These are phyloP conservation scores for Pseudonitzschia multiseries DNA, from an alignment of 108 stramenopile species.

Conservation along the genomic window DNA sequence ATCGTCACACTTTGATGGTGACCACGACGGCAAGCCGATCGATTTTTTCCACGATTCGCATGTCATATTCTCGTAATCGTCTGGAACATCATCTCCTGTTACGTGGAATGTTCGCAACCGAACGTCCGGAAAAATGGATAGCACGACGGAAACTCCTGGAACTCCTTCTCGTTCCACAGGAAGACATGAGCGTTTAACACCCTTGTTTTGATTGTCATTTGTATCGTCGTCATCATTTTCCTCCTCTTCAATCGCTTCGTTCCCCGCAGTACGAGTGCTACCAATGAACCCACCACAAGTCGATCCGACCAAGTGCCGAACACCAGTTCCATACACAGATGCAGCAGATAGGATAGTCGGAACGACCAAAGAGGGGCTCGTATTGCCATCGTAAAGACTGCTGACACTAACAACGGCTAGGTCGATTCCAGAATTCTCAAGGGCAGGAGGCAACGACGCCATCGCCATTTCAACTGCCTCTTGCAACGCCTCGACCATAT, in stretches of 20 bases:
- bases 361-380: constrained; percentile 39
- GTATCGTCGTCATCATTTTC: constrained; percentile 8
- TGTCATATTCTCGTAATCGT: constrained; percentile 42
- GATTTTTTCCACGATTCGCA: constrained; percentile 41
- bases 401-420: constrained; percentile 64
- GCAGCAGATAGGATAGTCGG: constrained; percentile 48
- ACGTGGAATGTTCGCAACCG: constrained; percentile 62
- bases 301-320: constrained; percentile 66
- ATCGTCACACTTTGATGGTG: not conserved
- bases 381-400: constrained; percentile 65
- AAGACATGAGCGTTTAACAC: constrained; percentile 19
- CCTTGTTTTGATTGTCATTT: not conserved
- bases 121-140: constrained; percentile 72
- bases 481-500: constrained; percentile 50
- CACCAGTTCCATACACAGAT: constrained; percentile 24
- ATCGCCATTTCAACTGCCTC: constrained; percentile 62
- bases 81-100: constrained; percentile 61
- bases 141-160: constrained; percentile 60
- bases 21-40: constrained; percentile 38
- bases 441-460: constrained; percentile 41
- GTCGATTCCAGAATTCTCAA: constrained; percentile 36
- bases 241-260: not conserved
- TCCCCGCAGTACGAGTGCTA: constrained; percentile 20
- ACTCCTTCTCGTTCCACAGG: constrained; percentile 72
- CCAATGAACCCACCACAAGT: constrained; percentile 74